Percentiles rank a stretch among this genome's conserved stretches.
These are phyloP conservation scores for Centaurea solstitialis DNA, from an alignment of 129 eudicot species.

Conservation along the genomic window DNA sequence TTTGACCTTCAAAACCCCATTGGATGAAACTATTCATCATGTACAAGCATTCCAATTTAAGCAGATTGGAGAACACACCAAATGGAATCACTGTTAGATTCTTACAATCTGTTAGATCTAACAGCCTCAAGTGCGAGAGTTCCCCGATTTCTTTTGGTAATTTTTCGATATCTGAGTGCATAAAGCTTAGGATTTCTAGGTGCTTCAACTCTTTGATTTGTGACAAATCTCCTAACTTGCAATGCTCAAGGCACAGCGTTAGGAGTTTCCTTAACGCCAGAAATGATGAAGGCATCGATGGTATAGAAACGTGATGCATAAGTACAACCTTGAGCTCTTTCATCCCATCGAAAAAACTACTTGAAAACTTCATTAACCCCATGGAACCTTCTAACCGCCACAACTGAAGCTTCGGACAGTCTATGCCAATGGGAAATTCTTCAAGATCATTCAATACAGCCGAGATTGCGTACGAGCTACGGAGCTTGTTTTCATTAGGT, in stretches of 20 bases:
- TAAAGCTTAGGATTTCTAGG: slow-evolving; percentile 50
- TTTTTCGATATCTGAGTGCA: slow-evolving; percentile 31
- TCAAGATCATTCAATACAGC: slow-evolving; percentile 26
- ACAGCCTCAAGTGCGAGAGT: slow-evolving; percentile 37
- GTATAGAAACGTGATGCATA: slow-evolving; percentile 27
- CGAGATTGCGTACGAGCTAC: slow-evolving; percentile 37
- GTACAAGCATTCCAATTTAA: slow-evolving; percentile 48
- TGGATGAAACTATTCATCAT: slow-evolving; percentile 45
- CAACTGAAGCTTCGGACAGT: slow-evolving; percentile 44
- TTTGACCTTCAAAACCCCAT: slow-evolving; percentile 38
- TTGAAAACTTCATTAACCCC: slow-evolving; percentile 20
- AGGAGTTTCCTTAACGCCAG: slow-evolving; percentile 27
- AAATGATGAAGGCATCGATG: slow-evolving; percentile 34
- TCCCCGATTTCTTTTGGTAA: slow-evolving; percentile 43
- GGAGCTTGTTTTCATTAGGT: slow-evolving; percentile 21
- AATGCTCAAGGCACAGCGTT: slow-evolving; percentile 37
- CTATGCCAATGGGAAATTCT: slow-evolving; percentile 31
- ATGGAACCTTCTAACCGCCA: slow-evolving; percentile 33
- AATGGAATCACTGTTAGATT: slow-evolving; percentile 30
- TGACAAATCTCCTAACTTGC: slow-evolving; percentile 45
- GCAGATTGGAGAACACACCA: slow-evolving; percentile 35
- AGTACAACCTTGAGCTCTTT: slow-evolving; percentile 43
- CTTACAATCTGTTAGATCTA: slow-evolving; percentile 48
- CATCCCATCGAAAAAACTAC: slow-evolving; percentile 42
- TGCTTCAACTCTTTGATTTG: slow-evolving; percentile 35